Evolutionary conservation across 208 protist species (phyloP), one percentile per base, ranked within the genome.

Genomic region (Trypanosoma conorhini): DNA sequence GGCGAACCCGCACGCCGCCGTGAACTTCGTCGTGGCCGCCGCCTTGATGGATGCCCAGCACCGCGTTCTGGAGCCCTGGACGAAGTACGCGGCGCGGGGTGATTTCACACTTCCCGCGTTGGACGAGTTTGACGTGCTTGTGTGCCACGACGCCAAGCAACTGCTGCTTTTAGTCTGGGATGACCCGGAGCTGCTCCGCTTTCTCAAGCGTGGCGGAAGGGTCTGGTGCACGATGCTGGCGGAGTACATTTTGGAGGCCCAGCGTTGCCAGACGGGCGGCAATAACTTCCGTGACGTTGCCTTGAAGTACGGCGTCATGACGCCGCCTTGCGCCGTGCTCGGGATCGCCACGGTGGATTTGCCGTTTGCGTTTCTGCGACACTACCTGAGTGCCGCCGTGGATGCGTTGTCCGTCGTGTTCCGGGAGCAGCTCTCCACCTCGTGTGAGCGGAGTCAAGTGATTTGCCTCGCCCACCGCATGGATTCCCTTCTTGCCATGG

Each of bases 161-260:
- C 80, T 96, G 22, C 42, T 84, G 0, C 56, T 96, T 35, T 70
- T 92, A 5, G 30, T 83, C 2, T 87, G 83, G 72, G 73, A 83
- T 52, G 85, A 92, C 64, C 65, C 35, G 17, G 86, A 90, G 72
- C 70, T 96, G 40, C 72, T 77, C 50, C 59, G 33, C 7, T 96
- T 96, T 60, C 63, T 96, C 31, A 66, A 76, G 30, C 91, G 91
- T 33, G 91, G 91, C 22, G 91, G 91, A 3, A 80, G 87, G 26
- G 82, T 96, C 66, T 96, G 91, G 91, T 96, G 91, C 57, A 91
- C 88, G 42, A 91, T 86, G 80, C 70, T 92, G 58, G 91, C 86
- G 7, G 86, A 96, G 80, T 96, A 96, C 50, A 70, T 96, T 10
- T 67, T 93, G 10, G 85, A 89, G 19, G 91, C 85, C 22, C 86